Evolutionary conservation across 2,329 filamentous ascomycete species (phyloP), one percentile per base, ranked within the genome.

Genomic region (Calonectria pauciramosa): DNA sequence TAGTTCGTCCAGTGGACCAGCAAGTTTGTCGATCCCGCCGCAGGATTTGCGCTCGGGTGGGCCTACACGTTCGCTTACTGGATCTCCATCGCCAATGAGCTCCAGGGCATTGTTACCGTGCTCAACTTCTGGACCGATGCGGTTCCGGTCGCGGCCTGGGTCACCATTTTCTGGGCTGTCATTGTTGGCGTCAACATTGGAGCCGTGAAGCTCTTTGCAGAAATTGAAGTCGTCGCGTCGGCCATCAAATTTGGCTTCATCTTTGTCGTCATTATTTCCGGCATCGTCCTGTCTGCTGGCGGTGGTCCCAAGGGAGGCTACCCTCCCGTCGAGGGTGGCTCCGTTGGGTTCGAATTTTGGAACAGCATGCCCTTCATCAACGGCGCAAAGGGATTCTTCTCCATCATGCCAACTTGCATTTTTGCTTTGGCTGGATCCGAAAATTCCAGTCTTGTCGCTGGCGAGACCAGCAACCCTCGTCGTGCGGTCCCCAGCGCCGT

Each of bases 381-480:
- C 72, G 86, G 86, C 65, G 87, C 88, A 83, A 87, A 86, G 72
- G 87, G 86, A 4, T 89, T 92, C 80, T 90, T 90, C 78, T 85
- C 86, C 18, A 89, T 91, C n/a, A 88, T 92, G 77, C 74, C 90
- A 88, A 18, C 64, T 13, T 75, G 74, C 36, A 73, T 75, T 60
- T 92, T 92, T 80, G 88, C 90, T 34, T 91, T 91, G 79, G 87
- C 86, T 7, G 87, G 86, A 9, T 85, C 85, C 0, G 87, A 89
- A 72, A 87, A 86, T 73, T 81, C 81, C 11, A 86, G 86, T 23
- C 80, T 88, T 5, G 85, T 87, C 5, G 86, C 87, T 0, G 86
- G 86, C 14, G 87, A 88, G 75, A 86, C 86, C 0, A 76, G 76
- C 7, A 88, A 88, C 75, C 87, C 87, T 0, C 80, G 80, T 8